Percentiles rank a stretch among this genome's conserved stretches.
Conservation (phyloP, 78 protist genomes). For the Dictyostelium intermedium region DNA sequence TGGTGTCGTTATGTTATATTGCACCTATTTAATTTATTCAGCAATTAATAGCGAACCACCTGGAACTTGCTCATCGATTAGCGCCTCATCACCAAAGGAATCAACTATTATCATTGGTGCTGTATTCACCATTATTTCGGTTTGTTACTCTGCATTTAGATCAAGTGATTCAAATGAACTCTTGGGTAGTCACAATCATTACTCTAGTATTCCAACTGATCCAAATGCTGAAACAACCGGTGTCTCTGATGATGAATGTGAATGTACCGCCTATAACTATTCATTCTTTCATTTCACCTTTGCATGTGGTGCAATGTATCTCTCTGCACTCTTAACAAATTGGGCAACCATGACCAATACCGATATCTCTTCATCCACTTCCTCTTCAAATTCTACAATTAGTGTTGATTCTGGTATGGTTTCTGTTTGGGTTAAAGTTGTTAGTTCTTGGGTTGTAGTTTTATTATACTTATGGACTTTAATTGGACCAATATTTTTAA, state of each 20-base stretch:
- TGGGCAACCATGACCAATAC: slow-evolving; percentile 51
- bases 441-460: slow-evolving; percentile 53
- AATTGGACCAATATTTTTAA: slow-evolving; percentile 73
- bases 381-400: neutral
- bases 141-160: slow-evolving; percentile 73
- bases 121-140: slow-evolving; percentile 75
- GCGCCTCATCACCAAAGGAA: neutral
- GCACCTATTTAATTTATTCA: slow-evolving; percentile 79
- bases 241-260: slow-evolving; percentile 69
- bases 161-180: slow-evolving; percentile 66
- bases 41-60: slow-evolving; percentile 85
- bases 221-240: slow-evolving; percentile 9
- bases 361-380: neutral
- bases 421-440: slow-evolving; percentile 84
- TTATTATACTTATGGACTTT: slow-evolving; percentile 84
- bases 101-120: slow-evolving; percentile 71
- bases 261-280: slow-evolving; percentile 78
- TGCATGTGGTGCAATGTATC: slow-evolving; percentile 85
- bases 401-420: slow-evolving; percentile 73
- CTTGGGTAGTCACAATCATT: slow-evolving; percentile 21
- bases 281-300: slow-evolving; percentile 88
- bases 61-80: neutral
- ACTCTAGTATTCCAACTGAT: neutral
- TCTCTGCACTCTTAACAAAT: slow-evolving; percentile 84
- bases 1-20: slow-evolving; percentile 76